These are phyloP conservation scores for Juglanconis juglandina DNA, from an alignment of 2,329 filamentous ascomycete species.

Conservation along the genomic window DNA sequence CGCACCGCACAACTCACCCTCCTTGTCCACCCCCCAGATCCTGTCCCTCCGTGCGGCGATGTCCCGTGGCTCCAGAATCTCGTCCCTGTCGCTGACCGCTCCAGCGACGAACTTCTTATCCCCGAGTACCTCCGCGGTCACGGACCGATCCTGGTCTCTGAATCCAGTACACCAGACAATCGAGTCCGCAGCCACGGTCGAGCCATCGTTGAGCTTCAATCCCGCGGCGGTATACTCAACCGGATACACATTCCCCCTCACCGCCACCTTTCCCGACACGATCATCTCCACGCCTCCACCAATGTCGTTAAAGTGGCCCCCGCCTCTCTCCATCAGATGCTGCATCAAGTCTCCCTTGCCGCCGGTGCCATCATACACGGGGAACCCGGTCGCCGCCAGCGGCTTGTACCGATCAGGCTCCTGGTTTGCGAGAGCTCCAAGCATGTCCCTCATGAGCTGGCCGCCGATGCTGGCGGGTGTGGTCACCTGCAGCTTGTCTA, in stretches of 20 bases:
- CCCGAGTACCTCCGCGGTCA: constrained; percentile 26
- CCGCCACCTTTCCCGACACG: constrained; percentile 27
- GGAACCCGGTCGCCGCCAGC: constrained; percentile 33
- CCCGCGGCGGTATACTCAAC: constrained; percentile 30
- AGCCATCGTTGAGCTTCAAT: constrained; percentile 33
- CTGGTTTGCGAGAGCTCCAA: constrained; percentile 23
- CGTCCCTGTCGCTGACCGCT: constrained; percentile 2
- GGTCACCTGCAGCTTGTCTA: constrained; percentile 22
- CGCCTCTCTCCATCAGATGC: constrained; percentile 34
- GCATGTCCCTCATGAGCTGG: constrained; percentile 20
- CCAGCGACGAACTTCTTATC: constrained; percentile 23
- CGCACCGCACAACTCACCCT: constrained; percentile 40
- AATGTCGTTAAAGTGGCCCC: constrained; percentile 39
- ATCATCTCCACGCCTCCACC: constrained; percentile 30
- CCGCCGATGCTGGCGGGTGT: constrained; percentile 24
- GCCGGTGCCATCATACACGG: constrained; percentile 30
- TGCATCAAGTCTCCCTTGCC: constrained; percentile 23
- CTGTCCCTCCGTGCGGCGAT: constrained; percentile 32
- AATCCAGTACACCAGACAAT: constrained; percentile 41
- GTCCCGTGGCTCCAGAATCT: constrained; percentile 25
- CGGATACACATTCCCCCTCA: constrained; percentile 30
- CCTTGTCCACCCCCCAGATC: constrained; percentile 38
- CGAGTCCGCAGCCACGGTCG: constrained; percentile 31
- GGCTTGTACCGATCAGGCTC: constrained; percentile 33
- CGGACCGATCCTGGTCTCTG: constrained; percentile 27